phyloP scores from a whole-genome alignment of 352 stramenopile species.

The Elongisporangium prolatum region DNA sequence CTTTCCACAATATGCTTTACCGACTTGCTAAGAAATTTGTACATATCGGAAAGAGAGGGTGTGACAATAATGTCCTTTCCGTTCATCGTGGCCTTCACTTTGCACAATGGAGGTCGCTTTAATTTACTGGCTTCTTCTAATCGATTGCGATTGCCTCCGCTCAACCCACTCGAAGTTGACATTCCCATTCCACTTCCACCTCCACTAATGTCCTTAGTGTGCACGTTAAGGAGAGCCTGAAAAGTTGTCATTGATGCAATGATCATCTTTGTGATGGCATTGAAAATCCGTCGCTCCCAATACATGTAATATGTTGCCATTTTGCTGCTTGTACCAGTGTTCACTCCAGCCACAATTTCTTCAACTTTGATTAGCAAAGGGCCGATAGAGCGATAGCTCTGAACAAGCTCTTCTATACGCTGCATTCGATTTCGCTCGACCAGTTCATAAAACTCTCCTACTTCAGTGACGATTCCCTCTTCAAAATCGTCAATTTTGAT shows the following conservation, averaged over 20 bases:
- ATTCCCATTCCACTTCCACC: conserved; percentile 35
- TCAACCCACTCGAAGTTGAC: conserved; percentile 12
- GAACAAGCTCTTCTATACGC: conserved; percentile 89
- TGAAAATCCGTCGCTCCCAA: conserved; percentile 96
- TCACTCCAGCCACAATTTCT: conserved; percentile 92
- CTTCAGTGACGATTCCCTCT: conserved; percentile 85
- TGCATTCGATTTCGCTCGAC: conserved; percentile 90
- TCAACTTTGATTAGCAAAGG: conserved; percentile 95
- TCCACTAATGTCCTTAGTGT: conserved; percentile 81
- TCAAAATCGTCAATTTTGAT: conserved; percentile 91
- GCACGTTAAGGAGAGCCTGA: conserved; percentile 88
- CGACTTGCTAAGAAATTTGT: conserved; percentile 94
- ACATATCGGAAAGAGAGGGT: conserved; percentile 92
- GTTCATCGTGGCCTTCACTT: conserved; percentile 93
- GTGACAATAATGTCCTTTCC: conserved; percentile 94
- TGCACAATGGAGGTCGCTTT: conserved; percentile 87
- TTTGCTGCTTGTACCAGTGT: conserved; percentile 86
- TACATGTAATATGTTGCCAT: conserved; percentile 96
- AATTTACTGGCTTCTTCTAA: conserved; percentile 64
- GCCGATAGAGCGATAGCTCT: conserved; percentile 92
- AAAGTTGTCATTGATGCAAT: conserved; percentile 94
- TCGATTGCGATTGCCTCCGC: conserved; percentile 13
- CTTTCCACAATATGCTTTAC: conserved; percentile 94
- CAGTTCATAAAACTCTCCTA: conserved; percentile 93
- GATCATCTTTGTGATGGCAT: conserved; percentile 96